These are phyloP conservation scores for Scleroderma citrinum DNA, from an alignment of 768 basidiomycete species.

Conservation along the genomic window DNA sequence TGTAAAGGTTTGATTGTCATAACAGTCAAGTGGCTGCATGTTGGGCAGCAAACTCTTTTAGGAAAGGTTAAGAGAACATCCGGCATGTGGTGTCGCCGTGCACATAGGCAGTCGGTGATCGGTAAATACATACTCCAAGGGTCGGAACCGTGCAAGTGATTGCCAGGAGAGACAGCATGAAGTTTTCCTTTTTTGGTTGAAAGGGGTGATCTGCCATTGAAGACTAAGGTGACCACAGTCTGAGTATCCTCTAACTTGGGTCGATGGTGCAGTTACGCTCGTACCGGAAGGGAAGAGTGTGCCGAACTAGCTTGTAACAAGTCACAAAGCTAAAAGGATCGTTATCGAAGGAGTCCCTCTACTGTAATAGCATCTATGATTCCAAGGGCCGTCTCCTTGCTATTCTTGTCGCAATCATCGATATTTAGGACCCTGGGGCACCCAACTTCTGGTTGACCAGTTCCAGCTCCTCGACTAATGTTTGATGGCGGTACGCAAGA, in stretches of 20 bases:
- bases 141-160: no score
- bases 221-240: background rate
- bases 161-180: no score
- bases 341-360: background rate
- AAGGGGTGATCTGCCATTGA: background rate
- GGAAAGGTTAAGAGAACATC: no score
- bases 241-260: background rate
- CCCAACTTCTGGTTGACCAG: conserved; percentile 45
- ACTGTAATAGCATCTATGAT: background rate
- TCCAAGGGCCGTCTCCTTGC: background rate
- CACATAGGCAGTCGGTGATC: no score
- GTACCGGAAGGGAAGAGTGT: background rate
- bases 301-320: background rate
- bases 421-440: conserved; percentile 3
- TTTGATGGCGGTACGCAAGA: conserved; percentile 86
- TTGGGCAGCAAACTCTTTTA: background rate
- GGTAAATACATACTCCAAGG: no score
- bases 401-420: background rate
- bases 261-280: background rate
- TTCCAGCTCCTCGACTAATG: conserved; percentile 78
- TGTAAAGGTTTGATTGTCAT: no score
- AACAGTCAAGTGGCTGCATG: background rate
- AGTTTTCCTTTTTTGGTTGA: background rate
- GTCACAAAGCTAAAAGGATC: background rate
- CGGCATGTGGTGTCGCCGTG: no score